Evolutionary conservation across 2,329 filamentous ascomycete species (phyloP).

Genomic region (Calonectria crousiana): DNA sequence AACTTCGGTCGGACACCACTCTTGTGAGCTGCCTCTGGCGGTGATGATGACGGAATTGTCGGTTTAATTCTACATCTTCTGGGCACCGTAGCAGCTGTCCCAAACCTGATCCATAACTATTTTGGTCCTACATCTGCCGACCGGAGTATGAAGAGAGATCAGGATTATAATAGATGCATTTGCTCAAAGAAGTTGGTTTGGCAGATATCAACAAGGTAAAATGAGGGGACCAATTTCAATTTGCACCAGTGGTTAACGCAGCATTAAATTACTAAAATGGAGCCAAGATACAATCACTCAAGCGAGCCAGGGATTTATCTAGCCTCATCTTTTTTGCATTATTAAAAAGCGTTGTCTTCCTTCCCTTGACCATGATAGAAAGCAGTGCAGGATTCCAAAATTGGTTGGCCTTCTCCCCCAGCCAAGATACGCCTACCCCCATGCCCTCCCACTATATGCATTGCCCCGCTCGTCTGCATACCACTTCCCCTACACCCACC

Average conservation of each 20-base stretch:
- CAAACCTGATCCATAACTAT: neutral
- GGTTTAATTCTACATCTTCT: neutral
- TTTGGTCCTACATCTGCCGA: neutral
- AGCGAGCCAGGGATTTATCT: too few species aligned
- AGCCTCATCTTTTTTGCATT: too few species aligned
- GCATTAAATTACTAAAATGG: neutral
- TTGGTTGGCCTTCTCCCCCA: neutral
- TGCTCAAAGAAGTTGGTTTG: too few species aligned
- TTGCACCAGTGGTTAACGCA: neutral
- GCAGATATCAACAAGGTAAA: too few species aligned
- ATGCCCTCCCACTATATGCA: conserved; percentile 35
- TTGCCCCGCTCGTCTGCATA: conserved; percentile 35
- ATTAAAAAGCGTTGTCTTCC: too few species aligned
- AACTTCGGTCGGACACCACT: neutral
- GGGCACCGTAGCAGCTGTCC: neutral
- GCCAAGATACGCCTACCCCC: neutral
- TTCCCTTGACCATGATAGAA: too few species aligned
- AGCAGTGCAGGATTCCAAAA: too few species aligned
- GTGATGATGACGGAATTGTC: neutral
- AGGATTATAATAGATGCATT: neutral
- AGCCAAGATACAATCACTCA: too few species aligned
- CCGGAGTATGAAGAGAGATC: neutral
- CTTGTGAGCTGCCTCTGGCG: neutral
- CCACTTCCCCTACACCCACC: neutral
- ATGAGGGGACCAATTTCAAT: too few species aligned